Evolutionary conservation across 345 rosid species (phyloP).

Genomic region (Ricinus communis): DNA sequence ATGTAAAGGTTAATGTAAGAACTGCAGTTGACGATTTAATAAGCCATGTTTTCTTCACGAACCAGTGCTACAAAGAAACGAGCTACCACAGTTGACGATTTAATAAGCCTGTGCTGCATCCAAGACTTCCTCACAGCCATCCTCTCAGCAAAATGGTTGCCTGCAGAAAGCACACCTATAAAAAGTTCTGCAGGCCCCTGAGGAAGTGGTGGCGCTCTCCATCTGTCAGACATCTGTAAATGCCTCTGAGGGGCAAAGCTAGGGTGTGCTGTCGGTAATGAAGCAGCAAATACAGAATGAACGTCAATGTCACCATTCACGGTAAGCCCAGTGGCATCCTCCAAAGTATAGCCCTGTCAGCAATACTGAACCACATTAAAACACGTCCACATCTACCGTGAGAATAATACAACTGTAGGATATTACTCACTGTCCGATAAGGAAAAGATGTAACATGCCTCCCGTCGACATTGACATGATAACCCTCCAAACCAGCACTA

Average conservation of each 20-base stretch:
- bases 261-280: constrained; percentile 84
- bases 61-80: constrained; percentile 95
- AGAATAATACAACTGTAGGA: constrained; percentile 2
- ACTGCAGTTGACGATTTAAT: not conserved
- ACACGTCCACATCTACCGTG: constrained; percentile 17
- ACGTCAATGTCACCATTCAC: constrained; percentile 78
- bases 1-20: not conserved
- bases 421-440: constrained; percentile 79
- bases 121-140: constrained; percentile 97
- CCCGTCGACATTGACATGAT: constrained; percentile 82
- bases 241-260: constrained; percentile 79
- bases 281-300: constrained; percentile 73
- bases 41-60: constrained; percentile 29
- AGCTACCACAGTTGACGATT: constrained; percentile 81
- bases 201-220: constrained; percentile 77
- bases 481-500: constrained; percentile 92
- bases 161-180: constrained; percentile 89
- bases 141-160: constrained; percentile 90
- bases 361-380: constrained; percentile 24
- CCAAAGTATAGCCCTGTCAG: constrained; percentile 82
- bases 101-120: constrained; percentile 85
- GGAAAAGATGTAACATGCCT: constrained; percentile 91
- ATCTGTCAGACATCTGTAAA: constrained; percentile 71
- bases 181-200: constrained; percentile 66
- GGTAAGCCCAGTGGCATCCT: constrained; percentile 93